Evolutionary conservation across 1,284 basidiomycete genomes (phyloP), one percentile per base, ranked within the genome.

Genomic region (Ceratobasidium papillatum): DNA sequence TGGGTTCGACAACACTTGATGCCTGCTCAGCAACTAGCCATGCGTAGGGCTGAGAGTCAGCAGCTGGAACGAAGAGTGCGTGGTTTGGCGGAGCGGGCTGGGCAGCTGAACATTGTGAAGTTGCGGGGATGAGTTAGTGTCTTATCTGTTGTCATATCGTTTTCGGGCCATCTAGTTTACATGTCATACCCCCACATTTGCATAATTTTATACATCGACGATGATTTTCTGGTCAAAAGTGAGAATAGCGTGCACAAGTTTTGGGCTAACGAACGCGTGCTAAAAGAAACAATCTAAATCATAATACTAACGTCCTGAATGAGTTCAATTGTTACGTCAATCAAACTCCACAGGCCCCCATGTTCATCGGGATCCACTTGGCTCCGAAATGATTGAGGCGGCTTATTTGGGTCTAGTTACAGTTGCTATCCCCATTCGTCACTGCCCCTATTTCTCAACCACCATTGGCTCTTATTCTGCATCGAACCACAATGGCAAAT

Each of bases 1-100:
- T 96, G 95, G 95, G 84, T 90, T 80, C 90, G 90, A 30, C 88
- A 87, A 83, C 92, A 90, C 84, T 87, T 90, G 80, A 90, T 86
- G 74, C 94, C 94, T 14, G 91, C 90, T 41, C 88, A 92, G 75
- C 94, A 96, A 80, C 86, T 95, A 1, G 84, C 87, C 83, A 91
- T 93, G 79, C 87, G 93, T 77, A 91, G 89, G 83, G 82, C 86
- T 83, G 88, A 94, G 81, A 91, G 88, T 9, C 90, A 92, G 81
- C 84, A 85, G 74, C 81, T 96, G 77, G 89, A 88, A 77, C 84
- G 87, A 75, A 85, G 90, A 62, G 88, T 96, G 49, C 87, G 88
- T 80, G 91, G 89, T 2, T 81, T 96, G 78, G 79, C 78, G 34
- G 78, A 79, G 45, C 73, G 54, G 19, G 68, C 75, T 1, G 68